Conservation (phyloP, 1,284 basidiomycete species). For the Cronartium ribicola region DNA sequence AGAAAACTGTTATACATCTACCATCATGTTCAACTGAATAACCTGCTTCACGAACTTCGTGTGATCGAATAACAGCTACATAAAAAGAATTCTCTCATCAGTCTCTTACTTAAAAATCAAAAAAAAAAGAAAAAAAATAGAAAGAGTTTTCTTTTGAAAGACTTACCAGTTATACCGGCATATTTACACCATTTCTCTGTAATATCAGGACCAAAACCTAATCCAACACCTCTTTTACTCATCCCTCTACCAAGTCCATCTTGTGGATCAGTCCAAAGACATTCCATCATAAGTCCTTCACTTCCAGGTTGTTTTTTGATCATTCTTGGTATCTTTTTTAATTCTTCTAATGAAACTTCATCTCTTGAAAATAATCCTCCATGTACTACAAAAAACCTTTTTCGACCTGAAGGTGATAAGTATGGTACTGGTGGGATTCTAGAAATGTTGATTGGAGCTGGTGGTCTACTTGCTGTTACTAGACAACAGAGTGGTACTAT, state of each 20-base stretch:
- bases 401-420: constrained; percentile 64
- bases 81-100: constrained; percentile 47
- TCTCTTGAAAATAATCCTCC: constrained; percentile 95
- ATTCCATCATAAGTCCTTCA: constrained; percentile 84
- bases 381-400: constrained; percentile 93
- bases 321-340: constrained; percentile 78
- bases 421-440: constrained; percentile 51
- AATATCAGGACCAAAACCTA: constrained; percentile 85
- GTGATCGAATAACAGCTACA: constrained; percentile 82
- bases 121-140: constrained; percentile 58
- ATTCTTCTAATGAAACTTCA: constrained; percentile 84
- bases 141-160: too few species aligned
- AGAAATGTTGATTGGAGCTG: constrained; percentile 52
- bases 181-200: constrained; percentile 47
- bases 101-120: constrained; percentile 77
- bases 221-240: constrained; percentile 92
- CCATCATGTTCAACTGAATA: constrained; percentile 86
- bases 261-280: constrained; percentile 77
- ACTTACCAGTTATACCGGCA: constrained; percentile 46
- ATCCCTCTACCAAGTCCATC: constrained; percentile 83
- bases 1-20: constrained; percentile 72
- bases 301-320: constrained; percentile 81
- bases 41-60: constrained; percentile 86
- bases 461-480: constrained; percentile 67
- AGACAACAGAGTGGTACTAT: constrained; percentile 86